These are phyloP conservation scores for Strobilomyces confusus DNA, from an alignment of 768 basidiomycete species.

Conservation along the genomic window DNA sequence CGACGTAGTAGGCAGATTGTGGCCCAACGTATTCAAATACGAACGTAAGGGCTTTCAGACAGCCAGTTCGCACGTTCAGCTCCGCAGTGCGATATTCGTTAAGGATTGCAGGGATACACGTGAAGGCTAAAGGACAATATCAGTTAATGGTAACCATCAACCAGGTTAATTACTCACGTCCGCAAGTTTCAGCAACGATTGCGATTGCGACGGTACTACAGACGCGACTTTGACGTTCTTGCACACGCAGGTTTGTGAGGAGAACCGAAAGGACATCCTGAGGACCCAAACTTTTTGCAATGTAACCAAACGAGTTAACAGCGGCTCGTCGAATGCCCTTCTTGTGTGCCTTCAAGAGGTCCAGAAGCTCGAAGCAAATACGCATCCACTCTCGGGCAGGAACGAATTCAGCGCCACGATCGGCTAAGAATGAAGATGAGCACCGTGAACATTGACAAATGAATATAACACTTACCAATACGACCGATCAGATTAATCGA, in stretches of 20 bases:
- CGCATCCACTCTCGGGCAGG: conserved; percentile 99
- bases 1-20: conserved; percentile 94
- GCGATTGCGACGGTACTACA: conserved; percentile 98
- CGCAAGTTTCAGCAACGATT: conserved; percentile 91
- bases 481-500: conserved; percentile 99
- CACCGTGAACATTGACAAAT: not conserved
- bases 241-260: conserved; percentile 93
- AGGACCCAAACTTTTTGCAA: conserved; percentile 98
- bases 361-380: conserved; percentile 97
- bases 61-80: conserved; percentile 97
- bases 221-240: conserved; percentile 98
- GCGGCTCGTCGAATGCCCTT: conserved; percentile 98
- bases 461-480: conserved; percentile 48
- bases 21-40: conserved; percentile 99
- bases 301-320: conserved; percentile 99
- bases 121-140: conserved; percentile 62
- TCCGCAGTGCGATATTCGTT: conserved; percentile 99
- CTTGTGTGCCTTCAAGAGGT: conserved; percentile 97
- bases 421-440: conserved; percentile 46
- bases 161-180: conserved; percentile 39
- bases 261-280: conserved; percentile 96
- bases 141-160: not conserved
- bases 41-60: conserved; percentile 97
- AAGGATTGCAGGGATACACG: conserved; percentile 96
- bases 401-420: conserved; percentile 98